Evolutionary conservation across 345 rosid species (phyloP).

Genomic region (Hirschfeldia incana): DNA sequence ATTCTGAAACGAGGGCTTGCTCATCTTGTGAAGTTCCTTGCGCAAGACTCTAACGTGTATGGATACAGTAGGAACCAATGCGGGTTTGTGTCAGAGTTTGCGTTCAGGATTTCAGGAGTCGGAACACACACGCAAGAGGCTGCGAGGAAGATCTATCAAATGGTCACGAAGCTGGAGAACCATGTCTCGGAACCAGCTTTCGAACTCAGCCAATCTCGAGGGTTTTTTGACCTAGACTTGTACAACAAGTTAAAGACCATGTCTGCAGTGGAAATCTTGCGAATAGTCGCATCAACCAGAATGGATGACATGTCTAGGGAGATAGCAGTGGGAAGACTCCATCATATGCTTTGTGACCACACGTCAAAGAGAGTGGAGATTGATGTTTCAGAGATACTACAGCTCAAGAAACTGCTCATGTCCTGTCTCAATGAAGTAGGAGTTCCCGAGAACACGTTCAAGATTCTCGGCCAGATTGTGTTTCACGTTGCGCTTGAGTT

Average conservation of each 20-base stretch:
- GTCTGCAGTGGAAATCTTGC: background rate
- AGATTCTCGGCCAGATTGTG: background rate
- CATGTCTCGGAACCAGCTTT: background rate
- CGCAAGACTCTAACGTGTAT: background rate
- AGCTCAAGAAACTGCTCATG: background rate
- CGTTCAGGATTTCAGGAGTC: background rate
- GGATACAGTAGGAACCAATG: background rate
- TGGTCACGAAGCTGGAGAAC: background rate
- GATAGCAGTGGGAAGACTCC: background rate
- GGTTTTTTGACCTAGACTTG: background rate
- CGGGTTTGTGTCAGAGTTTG: background rate
- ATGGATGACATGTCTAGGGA: background rate
- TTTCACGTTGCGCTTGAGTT: background rate
- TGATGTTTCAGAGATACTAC: background rate
- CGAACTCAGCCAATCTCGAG: background rate
- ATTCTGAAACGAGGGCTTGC: background rate
- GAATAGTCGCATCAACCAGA: background rate
- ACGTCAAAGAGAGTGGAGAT: background rate
- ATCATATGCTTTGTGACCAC: background rate
- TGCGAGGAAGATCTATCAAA: background rate
- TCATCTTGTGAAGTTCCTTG: background rate
- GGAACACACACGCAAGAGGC: background rate
- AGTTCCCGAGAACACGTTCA: background rate
- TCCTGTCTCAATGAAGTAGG: background rate
- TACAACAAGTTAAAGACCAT: background rate